Evolutionary conservation across 371 early-diverging fungal genomes (phyloP).

Genomic region (Mucor plumbeus): DNA sequence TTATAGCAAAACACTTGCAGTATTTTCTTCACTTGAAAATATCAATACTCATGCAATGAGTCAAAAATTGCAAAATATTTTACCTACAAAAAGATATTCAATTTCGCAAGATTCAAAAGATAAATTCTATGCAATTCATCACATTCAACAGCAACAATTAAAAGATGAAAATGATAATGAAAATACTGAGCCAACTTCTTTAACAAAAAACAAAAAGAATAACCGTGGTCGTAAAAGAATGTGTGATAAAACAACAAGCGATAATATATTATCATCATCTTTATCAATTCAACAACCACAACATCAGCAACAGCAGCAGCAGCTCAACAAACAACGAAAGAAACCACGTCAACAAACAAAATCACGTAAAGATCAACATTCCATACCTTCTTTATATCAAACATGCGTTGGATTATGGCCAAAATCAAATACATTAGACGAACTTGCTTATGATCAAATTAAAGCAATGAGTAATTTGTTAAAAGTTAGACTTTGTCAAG

Average conservation of each 20-base stretch:
- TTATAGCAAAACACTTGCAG: not conserved
- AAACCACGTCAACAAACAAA: slow-evolving; percentile 7
- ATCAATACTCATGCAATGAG: not conserved
- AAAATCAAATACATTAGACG: slow-evolving; percentile 17
- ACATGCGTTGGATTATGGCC: slow-evolving; percentile 32
- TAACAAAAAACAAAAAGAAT: not conserved
- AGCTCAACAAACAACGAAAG: slow-evolving; percentile 11
- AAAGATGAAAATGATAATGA: slow-evolving; percentile 2
- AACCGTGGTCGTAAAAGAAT: slow-evolving; percentile 16
- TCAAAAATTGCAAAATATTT: not conserved
- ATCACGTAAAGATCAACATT: slow-evolving; percentile 13
- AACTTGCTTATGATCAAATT: slow-evolving; percentile 29
- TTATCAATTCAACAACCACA: not conserved
- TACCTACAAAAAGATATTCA: slow-evolving; percentile 9
- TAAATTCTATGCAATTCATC: slow-evolving; percentile 28
- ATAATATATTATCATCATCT: not conserved
- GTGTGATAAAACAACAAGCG: not conserved
- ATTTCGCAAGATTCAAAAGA: slow-evolving; percentile 7
- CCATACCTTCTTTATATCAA: slow-evolving; percentile 14
- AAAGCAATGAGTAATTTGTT: slow-evolving; percentile 28
- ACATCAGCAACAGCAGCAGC: not conserved
- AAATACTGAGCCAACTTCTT: not conserved
- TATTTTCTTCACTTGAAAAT: slow-evolving; percentile 14
- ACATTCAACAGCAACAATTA: not conserved
- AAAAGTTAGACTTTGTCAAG: slow-evolving; percentile 34